Base-by-base conservation (phyloP, 129 eudicot species). In the Scalesia atractyloides region DNA sequence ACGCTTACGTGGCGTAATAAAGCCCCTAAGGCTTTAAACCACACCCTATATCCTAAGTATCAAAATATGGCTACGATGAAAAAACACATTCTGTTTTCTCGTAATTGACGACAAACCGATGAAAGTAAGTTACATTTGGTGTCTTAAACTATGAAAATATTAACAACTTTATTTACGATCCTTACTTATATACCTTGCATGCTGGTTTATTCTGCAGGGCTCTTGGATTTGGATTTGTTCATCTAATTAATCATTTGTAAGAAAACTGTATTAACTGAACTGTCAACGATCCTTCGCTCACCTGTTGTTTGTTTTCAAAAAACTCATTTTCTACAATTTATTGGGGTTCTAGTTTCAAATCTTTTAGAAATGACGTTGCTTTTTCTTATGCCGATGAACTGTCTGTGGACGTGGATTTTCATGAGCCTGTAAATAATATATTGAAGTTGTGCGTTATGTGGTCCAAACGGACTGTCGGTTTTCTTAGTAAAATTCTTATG, bases 161-260 rank as follows among this genome's bases (percentile, higher is more conserved):
- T 24, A 12, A 12, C 36, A 19, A 6, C 4, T 0, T 1, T 58
- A 11, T 12, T 58, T 22, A 10, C 13, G 41, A 30, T 14, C 44
- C 44, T 60, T 14, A 60, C 66, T 14, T 30, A 60, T 22, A 24
- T 60, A 60, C 30, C 19, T 30, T 60, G 43, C 66, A 30, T 30
- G 12, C n/a, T 60, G 66, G 44, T 33, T 60, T 60, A 5, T 60
- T 60, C 30, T 60, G 66, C 66, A 60, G 66, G 66, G 12, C 66
- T 60, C 66, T 30, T 60, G 66, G 66, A 58, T 58, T 58, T 52
- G 64, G 64, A 60, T 60, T 60, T 60, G 19, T 60, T 60, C 44
- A 60, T 60, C 41, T 60, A 60, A 60, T 60, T 44, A 60, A 60
- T 60, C 66, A 26, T 60, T 60, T 60, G 66, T 60, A 60, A 60